phyloP scores from a whole-genome alignment of 2,329 filamentous ascomycete genomes.

The Verticillium isaacii region DNA sequence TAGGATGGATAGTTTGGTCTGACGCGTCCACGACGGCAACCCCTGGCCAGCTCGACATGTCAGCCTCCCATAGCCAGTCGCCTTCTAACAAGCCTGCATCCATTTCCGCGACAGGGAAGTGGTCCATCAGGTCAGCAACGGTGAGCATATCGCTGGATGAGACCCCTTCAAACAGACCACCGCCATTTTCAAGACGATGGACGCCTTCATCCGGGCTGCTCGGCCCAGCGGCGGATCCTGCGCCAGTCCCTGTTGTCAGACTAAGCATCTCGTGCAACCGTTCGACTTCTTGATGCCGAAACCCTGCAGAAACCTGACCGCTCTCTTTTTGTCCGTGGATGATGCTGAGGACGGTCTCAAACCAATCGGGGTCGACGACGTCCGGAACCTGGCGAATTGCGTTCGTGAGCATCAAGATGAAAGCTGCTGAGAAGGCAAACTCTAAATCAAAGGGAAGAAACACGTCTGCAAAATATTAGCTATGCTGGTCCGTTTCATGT shows the following conservation, averaged over 20 bases:
- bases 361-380: not conserved
- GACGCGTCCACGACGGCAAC: not conserved
- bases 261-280: conserved; percentile 6
- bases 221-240: not conserved
- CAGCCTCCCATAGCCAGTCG: not conserved
- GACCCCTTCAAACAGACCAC: not conserved
- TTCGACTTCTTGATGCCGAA: conserved; percentile 2
- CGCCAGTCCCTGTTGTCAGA: not conserved
- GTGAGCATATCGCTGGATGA: not conserved
- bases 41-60: not conserved
- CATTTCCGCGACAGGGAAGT: not conserved
- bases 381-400: not conserved
- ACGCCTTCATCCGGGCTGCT: too few relatives aligned
- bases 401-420: not conserved
- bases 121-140: not conserved
- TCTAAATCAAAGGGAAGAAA: conserved; percentile 8
- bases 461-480: conserved; percentile 1
- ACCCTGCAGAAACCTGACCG: conserved; percentile 1
- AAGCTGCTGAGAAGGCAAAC: conserved; percentile 4
- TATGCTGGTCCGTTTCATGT: too few relatives aligned
- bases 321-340: conserved; percentile 1
- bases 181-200: not conserved
- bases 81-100: not conserved
- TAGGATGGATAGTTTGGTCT: too few relatives aligned
- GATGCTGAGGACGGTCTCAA: not conserved